A percentile compares a stretch with the other conserved stretches of the same genome.
These are phyloP conservation scores for Lactarius pseudohatsudake DNA, from an alignment of 768 basidiomycete species.

Conservation along the genomic window DNA sequence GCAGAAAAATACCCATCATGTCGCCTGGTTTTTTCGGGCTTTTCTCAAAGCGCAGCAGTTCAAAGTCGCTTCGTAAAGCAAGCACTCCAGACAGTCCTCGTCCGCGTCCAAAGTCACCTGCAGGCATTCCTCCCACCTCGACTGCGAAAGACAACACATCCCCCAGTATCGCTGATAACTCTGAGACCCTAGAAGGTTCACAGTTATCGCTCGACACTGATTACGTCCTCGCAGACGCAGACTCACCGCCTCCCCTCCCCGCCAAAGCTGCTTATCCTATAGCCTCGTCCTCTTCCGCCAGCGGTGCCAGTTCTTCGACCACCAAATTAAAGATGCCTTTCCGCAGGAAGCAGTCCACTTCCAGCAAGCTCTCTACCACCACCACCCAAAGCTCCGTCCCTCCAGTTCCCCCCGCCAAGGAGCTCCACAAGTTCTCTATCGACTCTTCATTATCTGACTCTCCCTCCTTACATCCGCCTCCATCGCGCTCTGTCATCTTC, in stretches of 20 bases:
- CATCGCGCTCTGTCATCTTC: conserved; percentile 64
- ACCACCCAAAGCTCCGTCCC: conserved; percentile 37
- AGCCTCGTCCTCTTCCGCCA: conserved; percentile 25
- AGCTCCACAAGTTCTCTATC: conserved; percentile 31
- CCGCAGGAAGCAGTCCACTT: conserved; percentile 36
- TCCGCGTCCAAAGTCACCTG: neutral
- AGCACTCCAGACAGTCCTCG: conserved; percentile 1
- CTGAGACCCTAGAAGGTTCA: conserved; percentile 18
- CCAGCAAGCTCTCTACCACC: conserved; percentile 30
- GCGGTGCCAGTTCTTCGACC: conserved; percentile 36
- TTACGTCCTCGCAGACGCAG: conserved; percentile 26
- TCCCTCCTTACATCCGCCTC: conserved; percentile 51
- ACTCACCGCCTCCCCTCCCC: conserved; percentile 22
- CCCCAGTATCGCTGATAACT: conserved; percentile 19
- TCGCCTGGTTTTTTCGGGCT: conserved; percentile 18
- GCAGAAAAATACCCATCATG: neutral
- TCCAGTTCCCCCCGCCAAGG: conserved; percentile 26
- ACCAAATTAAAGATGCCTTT: conserved; percentile 49
- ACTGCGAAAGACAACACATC: conserved; percentile 13
- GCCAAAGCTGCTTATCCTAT: conserved; percentile 7
- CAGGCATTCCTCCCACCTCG: conserved; percentile 6
- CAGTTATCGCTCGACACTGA: conserved; percentile 26
- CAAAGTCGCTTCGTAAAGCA: neutral
- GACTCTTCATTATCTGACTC: conserved; percentile 47
- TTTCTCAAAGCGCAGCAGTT: conserved; percentile 25